A percentile compares a stretch with the other conserved stretches of the same genome.
These are phyloP conservation scores for Botryotinia calthae DNA, from an alignment of 2,329 filamentous ascomycete species.

Conservation along the genomic window DNA sequence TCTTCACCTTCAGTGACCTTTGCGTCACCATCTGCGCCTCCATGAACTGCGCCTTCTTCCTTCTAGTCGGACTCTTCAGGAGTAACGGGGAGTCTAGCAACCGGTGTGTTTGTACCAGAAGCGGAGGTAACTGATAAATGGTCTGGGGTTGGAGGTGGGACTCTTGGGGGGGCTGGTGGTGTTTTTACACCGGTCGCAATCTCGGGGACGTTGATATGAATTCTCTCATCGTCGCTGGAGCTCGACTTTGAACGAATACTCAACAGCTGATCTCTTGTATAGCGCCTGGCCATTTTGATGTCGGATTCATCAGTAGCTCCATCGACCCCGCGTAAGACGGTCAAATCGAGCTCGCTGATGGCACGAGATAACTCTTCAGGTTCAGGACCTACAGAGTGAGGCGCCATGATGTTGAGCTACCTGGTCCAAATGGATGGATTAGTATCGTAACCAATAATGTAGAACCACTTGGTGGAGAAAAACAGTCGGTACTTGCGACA, in stretches of 20 bases:
- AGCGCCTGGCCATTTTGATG: constrained; percentile 17
- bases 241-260: constrained; percentile 18
- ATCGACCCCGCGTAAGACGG: constrained; percentile 20
- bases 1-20: constrained; percentile 24
- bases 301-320: constrained; percentile 10
- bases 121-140: constrained; percentile 14
- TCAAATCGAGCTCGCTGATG: constrained; percentile 33
- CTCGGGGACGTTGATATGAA: constrained; percentile 7
- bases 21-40: neutral
- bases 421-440: neutral
- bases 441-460: constrained; percentile 4
- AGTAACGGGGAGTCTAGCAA: constrained; percentile 8
- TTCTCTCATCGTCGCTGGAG: neutral
- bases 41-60: constrained; percentile 2
- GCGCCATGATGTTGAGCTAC: constrained; percentile 9
- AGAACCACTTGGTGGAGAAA: neutral
- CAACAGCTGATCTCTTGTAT: constrained; percentile 29
- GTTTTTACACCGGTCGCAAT: constrained; percentile 10
- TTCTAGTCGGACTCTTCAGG: neutral
- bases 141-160: constrained; percentile 20
- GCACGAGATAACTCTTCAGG: constrained; percentile 29
- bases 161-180: constrained; percentile 20
- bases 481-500: neutral
- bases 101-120: constrained; percentile 13
- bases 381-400: constrained; percentile 20